phyloP scores from a whole-genome alignment of 1,284 basidiomycete species.

The Ustilago crameri region DNA sequence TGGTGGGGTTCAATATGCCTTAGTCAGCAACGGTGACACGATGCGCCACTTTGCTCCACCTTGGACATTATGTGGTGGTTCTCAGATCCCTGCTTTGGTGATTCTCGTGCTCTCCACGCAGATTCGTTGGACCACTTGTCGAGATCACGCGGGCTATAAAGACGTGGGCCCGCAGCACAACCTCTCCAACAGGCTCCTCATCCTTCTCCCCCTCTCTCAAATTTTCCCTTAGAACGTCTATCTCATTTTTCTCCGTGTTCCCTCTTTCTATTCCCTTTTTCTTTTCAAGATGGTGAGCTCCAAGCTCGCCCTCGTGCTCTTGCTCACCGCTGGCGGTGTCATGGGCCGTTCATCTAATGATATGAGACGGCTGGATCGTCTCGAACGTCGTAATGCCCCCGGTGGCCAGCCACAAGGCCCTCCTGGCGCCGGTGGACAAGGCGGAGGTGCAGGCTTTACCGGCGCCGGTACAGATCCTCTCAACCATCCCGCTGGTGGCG shows the following conservation, averaged over 20 bases:
- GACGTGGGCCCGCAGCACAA: neutral
- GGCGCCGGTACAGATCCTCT: constrained; percentile 2
- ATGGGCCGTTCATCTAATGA: constrained; percentile 19
- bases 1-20: neutral
- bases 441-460: too few species aligned
- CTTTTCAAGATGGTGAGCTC: constrained; percentile 34
- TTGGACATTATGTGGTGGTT: too few species aligned
- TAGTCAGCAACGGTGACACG: too few species aligned
- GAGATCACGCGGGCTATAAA: constrained; percentile 6
- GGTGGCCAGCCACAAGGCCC: neutral
- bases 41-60: too few species aligned
- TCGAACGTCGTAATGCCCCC: constrained; percentile 8
- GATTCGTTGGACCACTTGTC: too few species aligned
- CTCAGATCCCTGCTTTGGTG: neutral
- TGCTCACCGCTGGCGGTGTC: constrained; percentile 46
- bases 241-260: neutral
- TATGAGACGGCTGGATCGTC: constrained; percentile 30
- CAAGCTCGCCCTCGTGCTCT: constrained; percentile 35
- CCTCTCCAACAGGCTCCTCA: neutral
- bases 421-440: too few species aligned
- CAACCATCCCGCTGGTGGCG: constrained; percentile 2
- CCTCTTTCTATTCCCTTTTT: neutral
- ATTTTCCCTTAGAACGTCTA: too few species aligned
- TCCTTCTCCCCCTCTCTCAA: constrained; percentile 1
- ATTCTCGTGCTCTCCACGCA: neutral